Evolutionary conservation across 1,284 basidiomycete species (phyloP).

Genomic region (Phellopilus nigrolimitatus): DNA sequence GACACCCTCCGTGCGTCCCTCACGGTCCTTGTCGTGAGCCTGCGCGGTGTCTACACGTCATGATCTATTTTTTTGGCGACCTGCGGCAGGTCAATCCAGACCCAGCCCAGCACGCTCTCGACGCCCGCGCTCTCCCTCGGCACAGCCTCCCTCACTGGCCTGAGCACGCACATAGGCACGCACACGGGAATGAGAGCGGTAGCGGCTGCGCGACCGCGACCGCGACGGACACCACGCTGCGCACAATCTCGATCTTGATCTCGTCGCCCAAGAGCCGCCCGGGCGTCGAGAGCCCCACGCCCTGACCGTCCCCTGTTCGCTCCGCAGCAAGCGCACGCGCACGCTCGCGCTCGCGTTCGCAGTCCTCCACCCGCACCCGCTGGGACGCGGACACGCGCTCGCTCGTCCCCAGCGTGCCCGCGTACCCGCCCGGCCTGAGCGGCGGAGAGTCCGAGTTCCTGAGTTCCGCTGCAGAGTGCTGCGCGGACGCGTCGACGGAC

Average conservation of each 20-base stretch:
- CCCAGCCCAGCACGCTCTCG: neutral
- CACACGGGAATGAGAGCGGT: too few relatives aligned
- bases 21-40: conserved; percentile 53
- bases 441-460: neutral
- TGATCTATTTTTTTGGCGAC: conserved; percentile 79
- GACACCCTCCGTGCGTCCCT: conserved; percentile 59
- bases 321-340: too few relatives aligned
- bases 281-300: neutral
- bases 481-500: too few relatives aligned
- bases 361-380: too few relatives aligned
- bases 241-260: conserved; percentile 16
- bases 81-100: conserved; percentile 55
- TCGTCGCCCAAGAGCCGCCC: conserved; percentile 10
- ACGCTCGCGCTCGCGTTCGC: too few relatives aligned
- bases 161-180: neutral
- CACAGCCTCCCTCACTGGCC: neutral
- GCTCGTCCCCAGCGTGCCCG: neutral
- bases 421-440: neutral
- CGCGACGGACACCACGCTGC: neutral
- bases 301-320: neutral
- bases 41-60: conserved; percentile 63
- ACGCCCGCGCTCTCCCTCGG: conserved; percentile 11
- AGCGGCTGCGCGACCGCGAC: too few relatives aligned
- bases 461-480: neutral
- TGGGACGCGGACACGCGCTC: conserved; percentile 4